phyloP scores from a whole-genome alignment of 495 filamentous ascomycete species.

The Patellaria atrata region DNA sequence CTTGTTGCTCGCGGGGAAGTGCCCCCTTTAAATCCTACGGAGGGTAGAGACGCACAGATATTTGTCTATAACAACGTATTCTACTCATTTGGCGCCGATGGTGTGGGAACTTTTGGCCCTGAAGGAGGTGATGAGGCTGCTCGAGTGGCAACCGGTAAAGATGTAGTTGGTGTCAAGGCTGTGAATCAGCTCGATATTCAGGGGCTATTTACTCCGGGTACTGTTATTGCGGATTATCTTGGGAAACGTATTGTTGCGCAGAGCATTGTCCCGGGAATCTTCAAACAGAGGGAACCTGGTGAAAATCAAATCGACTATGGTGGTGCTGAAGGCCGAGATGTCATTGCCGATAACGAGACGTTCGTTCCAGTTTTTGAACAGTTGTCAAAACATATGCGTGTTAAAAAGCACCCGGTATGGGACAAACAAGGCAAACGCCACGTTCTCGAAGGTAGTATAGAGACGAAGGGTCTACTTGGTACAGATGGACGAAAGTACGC shows the following conservation, averaged over 20 bases:
- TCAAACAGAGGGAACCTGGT: conserved; percentile 93
- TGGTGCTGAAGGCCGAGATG: conserved; percentile 92
- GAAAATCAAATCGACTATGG: conserved; percentile 99
- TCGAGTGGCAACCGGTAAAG: conserved; percentile 90
- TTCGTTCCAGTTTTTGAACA: conserved; percentile 80
- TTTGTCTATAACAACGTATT: conserved; percentile 99
- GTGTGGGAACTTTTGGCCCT: conserved; percentile 88
- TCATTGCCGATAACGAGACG: conserved; percentile 73
- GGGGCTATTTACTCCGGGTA: conserved; percentile 87
- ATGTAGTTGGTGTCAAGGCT: conserved; percentile 80
- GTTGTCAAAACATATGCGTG: conserved; percentile 68
- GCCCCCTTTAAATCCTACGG: conserved; percentile 91
- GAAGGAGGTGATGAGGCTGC: conserved; percentile 97
- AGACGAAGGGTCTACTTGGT: conserved; percentile 95
- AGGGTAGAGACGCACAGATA: conserved; percentile 85
- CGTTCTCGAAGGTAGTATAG: conserved; percentile 87
- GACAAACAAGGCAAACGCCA: conserved; percentile 87
- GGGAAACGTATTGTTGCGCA: conserved; percentile 96
- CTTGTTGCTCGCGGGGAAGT: conserved; percentile 88
- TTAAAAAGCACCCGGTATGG: conserved; percentile 96
- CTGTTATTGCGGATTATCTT: conserved; percentile 91
- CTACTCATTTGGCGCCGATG: conserved; percentile 96
- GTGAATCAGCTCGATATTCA: conserved; percentile 96
- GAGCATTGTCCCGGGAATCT: conserved; percentile 97
- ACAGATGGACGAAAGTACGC: conserved; percentile 96